phyloP scores from a whole-genome alignment of 768 basidiomycete genomes.

The Rhodotorula kratochvilovae region DNA sequence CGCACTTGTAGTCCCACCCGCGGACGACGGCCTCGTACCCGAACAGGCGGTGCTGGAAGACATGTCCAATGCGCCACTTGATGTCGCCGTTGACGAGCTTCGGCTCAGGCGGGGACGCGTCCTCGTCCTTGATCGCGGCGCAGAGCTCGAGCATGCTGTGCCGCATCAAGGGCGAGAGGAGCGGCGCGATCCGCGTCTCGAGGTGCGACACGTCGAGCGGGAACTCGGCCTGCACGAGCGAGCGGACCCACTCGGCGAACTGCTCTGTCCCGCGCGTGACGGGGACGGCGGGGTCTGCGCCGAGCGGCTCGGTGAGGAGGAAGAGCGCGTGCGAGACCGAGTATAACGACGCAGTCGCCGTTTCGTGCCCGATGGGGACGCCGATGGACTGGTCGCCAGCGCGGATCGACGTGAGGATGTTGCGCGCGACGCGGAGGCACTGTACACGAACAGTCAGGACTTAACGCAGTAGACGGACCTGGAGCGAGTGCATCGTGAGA shows the following conservation, averaged over 20 bases:
- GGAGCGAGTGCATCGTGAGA: not conserved
- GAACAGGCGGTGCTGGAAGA: conserved; percentile 23
- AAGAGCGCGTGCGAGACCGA: conserved; percentile 18
- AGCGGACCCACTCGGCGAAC: conserved; percentile 26
- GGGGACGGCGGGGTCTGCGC: not conserved
- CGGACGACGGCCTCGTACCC: conserved; percentile 21
- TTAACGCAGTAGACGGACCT: too few species aligned
- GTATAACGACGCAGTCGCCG: conserved; percentile 11
- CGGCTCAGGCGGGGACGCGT: not conserved
- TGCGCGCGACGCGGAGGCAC: conserved; percentile 33
- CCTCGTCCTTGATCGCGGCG: conserved; percentile 21
- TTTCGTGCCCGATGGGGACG: conserved; percentile 5
- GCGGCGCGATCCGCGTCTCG: not conserved
- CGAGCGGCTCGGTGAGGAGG: conserved; percentile 9
- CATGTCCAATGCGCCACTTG: conserved; percentile 16
- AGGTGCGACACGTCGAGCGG: conserved; percentile 17
- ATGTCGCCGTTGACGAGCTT: conserved; percentile 11
- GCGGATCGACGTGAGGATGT: conserved; percentile 35
- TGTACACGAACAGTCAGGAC: too few species aligned
- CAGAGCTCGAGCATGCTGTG: not conserved
- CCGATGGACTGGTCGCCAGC: conserved; percentile 7
- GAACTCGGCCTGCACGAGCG: conserved; percentile 30
- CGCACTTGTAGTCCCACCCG: conserved; percentile 35
- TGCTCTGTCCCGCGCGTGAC: not conserved
- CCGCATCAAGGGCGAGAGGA: too few species aligned